phyloP scores from a whole-genome alignment of 164 flowering plant species.

The Macadamia tetraphylla region DNA sequence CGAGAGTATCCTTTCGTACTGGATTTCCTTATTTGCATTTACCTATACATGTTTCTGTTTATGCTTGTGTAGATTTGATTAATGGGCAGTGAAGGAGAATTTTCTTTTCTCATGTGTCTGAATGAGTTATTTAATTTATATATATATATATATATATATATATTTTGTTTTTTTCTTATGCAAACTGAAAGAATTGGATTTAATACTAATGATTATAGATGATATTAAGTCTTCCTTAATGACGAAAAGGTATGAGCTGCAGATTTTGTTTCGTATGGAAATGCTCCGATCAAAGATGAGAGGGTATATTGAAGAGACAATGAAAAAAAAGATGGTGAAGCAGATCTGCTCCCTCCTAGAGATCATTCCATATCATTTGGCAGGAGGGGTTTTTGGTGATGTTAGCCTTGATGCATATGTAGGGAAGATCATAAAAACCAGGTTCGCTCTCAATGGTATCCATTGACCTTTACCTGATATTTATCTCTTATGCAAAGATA shows the following conservation, averaged over 20 bases:
- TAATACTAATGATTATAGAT: background rate
- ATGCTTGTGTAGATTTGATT: background rate
- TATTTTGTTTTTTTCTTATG: no score
- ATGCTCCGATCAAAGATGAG: slow-evolving; percentile 58
- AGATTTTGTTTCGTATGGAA: slow-evolving; percentile 92
- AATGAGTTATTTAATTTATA: no score
- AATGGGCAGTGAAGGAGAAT: no score
- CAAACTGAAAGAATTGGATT: no score
- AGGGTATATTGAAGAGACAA: slow-evolving; percentile 31
- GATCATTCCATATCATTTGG: slow-evolving; percentile 59
- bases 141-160: no score
- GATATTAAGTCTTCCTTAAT: slow-evolving; percentile 42
- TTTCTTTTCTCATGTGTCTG: no score
- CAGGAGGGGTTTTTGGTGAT: slow-evolving; percentile 83
- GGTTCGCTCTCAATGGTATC: slow-evolving; percentile 31
- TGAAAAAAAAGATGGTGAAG: slow-evolving; percentile 65
- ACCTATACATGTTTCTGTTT: background rate
- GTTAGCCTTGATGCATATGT: slow-evolving; percentile 67
- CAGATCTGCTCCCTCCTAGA: slow-evolving; percentile 76
- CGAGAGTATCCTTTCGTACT: slow-evolving; percentile 74
- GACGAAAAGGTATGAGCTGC: slow-evolving; percentile 66
- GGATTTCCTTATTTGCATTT: background rate
- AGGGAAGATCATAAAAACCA: slow-evolving; percentile 56
- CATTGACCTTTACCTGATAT: background rate
- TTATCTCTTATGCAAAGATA: background rate